Base-by-base conservation (phyloP, 2,329 filamentous ascomycete species). In the Ophiostoma pallidulum region DNA sequence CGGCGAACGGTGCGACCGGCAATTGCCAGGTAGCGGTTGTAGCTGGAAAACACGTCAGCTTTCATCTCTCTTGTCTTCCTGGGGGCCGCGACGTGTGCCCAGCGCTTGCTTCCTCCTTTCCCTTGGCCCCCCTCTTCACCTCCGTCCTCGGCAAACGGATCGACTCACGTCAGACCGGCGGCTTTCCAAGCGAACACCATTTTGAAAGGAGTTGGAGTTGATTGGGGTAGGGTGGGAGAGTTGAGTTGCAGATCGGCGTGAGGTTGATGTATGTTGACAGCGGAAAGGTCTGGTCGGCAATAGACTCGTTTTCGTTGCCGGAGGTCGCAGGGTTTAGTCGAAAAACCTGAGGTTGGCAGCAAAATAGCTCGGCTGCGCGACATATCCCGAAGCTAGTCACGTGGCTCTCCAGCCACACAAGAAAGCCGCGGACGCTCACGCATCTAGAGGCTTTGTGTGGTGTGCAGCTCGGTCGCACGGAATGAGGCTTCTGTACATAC, bases 171-270 rank as follows among this genome's bases (percentile, higher is more conserved):
- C 67, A 97, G 77, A 72, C 92, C 92, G 69, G 92, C 87, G 66
- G 90, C 81, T 86, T 96, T 97, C 92, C 91, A 98, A 67, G 90
- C 87, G 76, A 90, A 91, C 73, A 85, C 77, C 92, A 97, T 98
- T 74, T 79, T 87, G 79, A 67, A 67, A n/a, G n/a, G 64, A 61
- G 54, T 52, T 54, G 44, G 29, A 37, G 10, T 28, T 37, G 26
- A 53, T 47, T 52, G 49, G 41, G 19, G 49, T n/a, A n/a, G 43
- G 45, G 46, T 50, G 26, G 38, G 16, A 38, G 38, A 33, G 42
- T 43, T 36, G 43, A n/a, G 22, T 29, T 41, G 32, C 22, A 28
- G 37, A 31, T 33, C 24, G 32, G 26, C 16, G 26, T 33, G 48
- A 43, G 48, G 47, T 53, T 50, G 54, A 63, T 56, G 67, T 66